phyloP scores from a whole-genome alignment of 1,284 basidiomycete genomes.

The Ustilago shanxiensis region DNA sequence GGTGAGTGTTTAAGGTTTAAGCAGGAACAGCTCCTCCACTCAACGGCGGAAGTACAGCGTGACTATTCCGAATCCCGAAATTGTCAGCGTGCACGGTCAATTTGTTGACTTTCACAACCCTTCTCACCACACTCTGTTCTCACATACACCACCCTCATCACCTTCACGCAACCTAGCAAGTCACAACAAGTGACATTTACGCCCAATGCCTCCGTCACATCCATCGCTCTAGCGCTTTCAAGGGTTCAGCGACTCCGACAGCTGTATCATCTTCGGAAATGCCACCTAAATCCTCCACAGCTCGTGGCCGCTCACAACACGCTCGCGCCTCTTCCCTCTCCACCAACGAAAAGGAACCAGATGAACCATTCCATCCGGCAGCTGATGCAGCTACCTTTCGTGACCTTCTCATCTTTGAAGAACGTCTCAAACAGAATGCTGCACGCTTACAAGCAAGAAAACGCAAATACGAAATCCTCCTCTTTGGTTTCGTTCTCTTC shows the following conservation, averaged over 20 bases:
- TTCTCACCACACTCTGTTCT: background rate
- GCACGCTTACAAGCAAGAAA: constrained; percentile 83
- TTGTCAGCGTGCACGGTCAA: background rate
- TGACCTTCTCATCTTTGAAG: constrained; percentile 93
- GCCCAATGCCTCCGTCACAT: constrained; percentile 1
- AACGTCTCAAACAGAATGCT: constrained; percentile 93
- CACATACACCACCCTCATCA: background rate
- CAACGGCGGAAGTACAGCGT: background rate
- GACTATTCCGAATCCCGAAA: background rate
- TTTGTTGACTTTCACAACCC: background rate
- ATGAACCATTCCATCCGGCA: constrained; percentile 72
- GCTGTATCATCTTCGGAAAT: constrained; percentile 14
- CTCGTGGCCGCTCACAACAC: constrained; percentile 33
- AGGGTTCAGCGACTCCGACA: background rate
- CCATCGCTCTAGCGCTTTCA: background rate
- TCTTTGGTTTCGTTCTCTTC: constrained; percentile 72
- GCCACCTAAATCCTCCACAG: constrained; percentile 32
- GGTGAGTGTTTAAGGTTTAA: background rate
- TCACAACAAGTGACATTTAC: background rate
- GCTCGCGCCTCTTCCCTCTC: constrained; percentile 17
- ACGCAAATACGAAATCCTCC: constrained; percentile 79
- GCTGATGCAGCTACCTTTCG: constrained; percentile 83
- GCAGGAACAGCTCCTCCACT: background rate
- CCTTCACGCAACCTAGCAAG: background rate
- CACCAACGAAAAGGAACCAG: constrained; percentile 22